phyloP scores from a whole-genome alignment of 2,329 filamentous ascomycete genomes.

The Penicillium sp. region DNA sequence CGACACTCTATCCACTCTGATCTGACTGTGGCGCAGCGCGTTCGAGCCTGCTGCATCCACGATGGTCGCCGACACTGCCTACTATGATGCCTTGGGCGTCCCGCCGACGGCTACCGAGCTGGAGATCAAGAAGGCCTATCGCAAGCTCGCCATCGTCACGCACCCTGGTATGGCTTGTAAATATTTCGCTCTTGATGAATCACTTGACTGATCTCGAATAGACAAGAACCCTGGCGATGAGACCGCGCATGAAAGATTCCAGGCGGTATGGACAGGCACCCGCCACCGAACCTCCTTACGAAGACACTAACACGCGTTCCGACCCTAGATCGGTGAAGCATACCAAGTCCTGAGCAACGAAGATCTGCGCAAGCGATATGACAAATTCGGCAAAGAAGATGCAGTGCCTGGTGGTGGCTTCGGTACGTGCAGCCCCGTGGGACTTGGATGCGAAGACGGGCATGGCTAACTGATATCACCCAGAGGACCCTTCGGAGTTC shows the following conservation, averaged over 20 bases:
- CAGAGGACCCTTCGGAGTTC: constrained; percentile 91
- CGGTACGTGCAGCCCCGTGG: constrained; percentile 51
- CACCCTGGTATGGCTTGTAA: constrained; percentile 68
- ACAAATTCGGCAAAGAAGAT: constrained; percentile 95
- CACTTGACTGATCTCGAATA: constrained; percentile 34
- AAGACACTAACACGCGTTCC: constrained; percentile 13
- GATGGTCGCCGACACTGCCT: constrained; percentile 87
- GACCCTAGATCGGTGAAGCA: constrained; percentile 63
- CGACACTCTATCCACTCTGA: not conserved
- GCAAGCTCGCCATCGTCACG: constrained; percentile 90
- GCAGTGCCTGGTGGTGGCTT: constrained; percentile 91
- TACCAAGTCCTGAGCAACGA: constrained; percentile 81
- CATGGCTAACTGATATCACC: constrained; percentile 13
- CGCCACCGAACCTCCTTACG: not conserved
- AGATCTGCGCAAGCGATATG: constrained; percentile 86
- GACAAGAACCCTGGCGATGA: constrained; percentile 99
- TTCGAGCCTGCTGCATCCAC: constrained; percentile 6
- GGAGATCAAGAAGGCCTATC: constrained; percentile 96
- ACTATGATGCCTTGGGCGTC: constrained; percentile 86
- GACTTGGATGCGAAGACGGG: too few species aligned
- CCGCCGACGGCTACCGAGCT: constrained; percentile 81
- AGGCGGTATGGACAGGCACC: constrained; percentile 61
- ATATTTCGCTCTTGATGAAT: too few species aligned
- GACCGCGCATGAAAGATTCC: constrained; percentile 90
- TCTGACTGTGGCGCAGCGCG: not conserved